phyloP scores from a whole-genome alignment of 805 yeast genomes.

The Pichia ethanolica region DNA sequence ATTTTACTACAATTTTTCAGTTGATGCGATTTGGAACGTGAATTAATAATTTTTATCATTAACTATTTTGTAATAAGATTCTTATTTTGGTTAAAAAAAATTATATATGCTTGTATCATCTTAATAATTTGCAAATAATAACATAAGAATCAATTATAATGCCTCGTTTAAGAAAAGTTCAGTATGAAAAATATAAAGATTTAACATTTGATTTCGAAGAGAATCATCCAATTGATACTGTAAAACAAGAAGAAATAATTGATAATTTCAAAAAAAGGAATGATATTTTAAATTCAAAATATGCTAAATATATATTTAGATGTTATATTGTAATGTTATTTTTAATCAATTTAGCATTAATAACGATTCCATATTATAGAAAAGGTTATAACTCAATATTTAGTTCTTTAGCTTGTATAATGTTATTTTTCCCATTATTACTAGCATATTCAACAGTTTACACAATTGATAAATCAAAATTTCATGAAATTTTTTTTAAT shows the following conservation, averaged over 20 bases:
- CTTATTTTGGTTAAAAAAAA: no score
- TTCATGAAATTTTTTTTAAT: background rate
- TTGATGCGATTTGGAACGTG: no score
- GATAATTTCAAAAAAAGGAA: constrained; percentile 1
- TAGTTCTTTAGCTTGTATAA: constrained; percentile 21
- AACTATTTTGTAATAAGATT: no score
- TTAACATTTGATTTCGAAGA: constrained; percentile 5
- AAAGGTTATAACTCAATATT: constrained; percentile 15
- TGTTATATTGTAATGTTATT: constrained; percentile 14
- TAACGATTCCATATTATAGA: constrained; percentile 25
- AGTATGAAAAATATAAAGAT: constrained; percentile 18
- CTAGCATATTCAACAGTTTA: background rate
- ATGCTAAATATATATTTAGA: constrained; percentile 9
- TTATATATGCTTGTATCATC: no score
- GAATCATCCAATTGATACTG: constrained; percentile 16
- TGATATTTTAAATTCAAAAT: constrained; percentile 9
- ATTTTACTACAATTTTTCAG: no score
- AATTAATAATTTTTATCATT: no score
- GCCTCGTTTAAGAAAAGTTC: constrained; percentile 26
- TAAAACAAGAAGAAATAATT: constrained; percentile 22
- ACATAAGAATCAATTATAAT: constrained; percentile 7
- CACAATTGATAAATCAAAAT: background rate
- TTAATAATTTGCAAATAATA: background rate
- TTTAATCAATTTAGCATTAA: constrained; percentile 19
- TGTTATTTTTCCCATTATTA: constrained; percentile 9